phyloP scores from a whole-genome alignment of 2,329 filamentous ascomycete genomes.

The Colletotrichum melonis region DNA sequence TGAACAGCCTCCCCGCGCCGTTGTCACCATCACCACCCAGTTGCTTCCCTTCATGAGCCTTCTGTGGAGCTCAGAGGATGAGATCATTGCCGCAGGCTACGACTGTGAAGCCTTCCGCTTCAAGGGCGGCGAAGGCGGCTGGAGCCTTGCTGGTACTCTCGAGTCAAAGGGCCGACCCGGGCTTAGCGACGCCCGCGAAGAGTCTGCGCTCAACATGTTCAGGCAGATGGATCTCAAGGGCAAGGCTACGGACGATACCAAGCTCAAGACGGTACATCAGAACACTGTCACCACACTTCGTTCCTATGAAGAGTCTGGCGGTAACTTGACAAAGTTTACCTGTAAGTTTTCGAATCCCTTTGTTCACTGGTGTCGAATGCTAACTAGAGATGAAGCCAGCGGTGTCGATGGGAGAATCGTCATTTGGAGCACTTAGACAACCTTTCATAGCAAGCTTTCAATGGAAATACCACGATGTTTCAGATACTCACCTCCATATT shows the following conservation, averaged over 20 bases:
- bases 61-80: conserved; percentile 90
- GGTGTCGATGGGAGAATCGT: conserved; percentile 87
- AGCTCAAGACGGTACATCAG: conserved; percentile 95
- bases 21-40: conserved; percentile 90
- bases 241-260: conserved; percentile 89
- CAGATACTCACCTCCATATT: background rate
- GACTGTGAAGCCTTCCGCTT: conserved; percentile 92
- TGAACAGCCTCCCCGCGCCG: conserved; percentile 89
- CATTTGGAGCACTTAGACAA: conserved; percentile 75
- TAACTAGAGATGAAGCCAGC: conserved; percentile 67
- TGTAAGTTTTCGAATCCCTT: conserved; percentile 68
- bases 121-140: conserved; percentile 80
- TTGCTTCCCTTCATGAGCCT: conserved; percentile 92
- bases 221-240: conserved; percentile 98
- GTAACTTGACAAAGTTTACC: conserved; percentile 81
- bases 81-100: conserved; percentile 96
- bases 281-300: conserved; percentile 93
- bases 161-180: conserved; percentile 77
- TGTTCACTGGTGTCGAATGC: conserved; percentile 17
- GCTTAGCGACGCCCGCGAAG: conserved; percentile 76
- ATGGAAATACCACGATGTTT: conserved; percentile 27
- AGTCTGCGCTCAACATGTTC: conserved; percentile 98
- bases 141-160: conserved; percentile 85
- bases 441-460: conserved; percentile 25
- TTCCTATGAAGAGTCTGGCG: conserved; percentile 75